Base-by-base conservation (phyloP, 148 eudicot genomes). In the Tetragonia tetragonoides region DNA sequence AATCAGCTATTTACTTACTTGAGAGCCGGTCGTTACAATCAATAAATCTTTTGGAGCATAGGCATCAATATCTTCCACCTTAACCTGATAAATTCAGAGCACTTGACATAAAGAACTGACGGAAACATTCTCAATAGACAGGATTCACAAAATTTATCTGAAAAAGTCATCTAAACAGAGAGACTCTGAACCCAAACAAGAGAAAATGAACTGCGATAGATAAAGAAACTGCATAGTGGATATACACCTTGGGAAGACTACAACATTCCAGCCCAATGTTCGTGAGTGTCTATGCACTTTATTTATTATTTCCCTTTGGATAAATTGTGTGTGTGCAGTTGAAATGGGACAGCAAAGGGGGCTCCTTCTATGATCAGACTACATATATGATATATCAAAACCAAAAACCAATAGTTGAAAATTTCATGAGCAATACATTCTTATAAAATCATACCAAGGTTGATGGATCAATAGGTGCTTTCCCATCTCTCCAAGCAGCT, bases 401-500 rank as follows among this genome's bases (percentile, higher is more conserved):
- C 74, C 18, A 49, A 64, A 49, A 46, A 34, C 5, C 59, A 39
- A 14, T 10, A n/a, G 24, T 7, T 34, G 17, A 23, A 70, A 49
- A 7, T 41, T 6, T 10, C 9, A 42, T 54, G 66, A 38, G 24
- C 72, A 37, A 64, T 17, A 18, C 14, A 71, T 64, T 74, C 21
- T 17, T 54, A 69, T 46, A 20, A 1, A 49, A 51, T 34, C 75
- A 83, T 95, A 95, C 97, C 88, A 95, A 82, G 75, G 97, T 93
- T 75, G 99, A 93, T n/a, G 97, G 99, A 84, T 95, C 99, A 83
- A 95, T 91, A 78, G 97, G 92, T 80, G 99, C 97, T 81, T 87
- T 90, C 72, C 99, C 97, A 87, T 95, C 97, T 87, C 82, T 93
- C 94, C 94, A 95, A 49, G 99, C 99, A 84, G 99, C 99, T 60